A percentile compares a stretch with the other conserved stretches of the same genome.
Evolutionary conservation across 139 green algal genomes (phyloP).

Genomic region (Chlamydomonas sp.): DNA sequence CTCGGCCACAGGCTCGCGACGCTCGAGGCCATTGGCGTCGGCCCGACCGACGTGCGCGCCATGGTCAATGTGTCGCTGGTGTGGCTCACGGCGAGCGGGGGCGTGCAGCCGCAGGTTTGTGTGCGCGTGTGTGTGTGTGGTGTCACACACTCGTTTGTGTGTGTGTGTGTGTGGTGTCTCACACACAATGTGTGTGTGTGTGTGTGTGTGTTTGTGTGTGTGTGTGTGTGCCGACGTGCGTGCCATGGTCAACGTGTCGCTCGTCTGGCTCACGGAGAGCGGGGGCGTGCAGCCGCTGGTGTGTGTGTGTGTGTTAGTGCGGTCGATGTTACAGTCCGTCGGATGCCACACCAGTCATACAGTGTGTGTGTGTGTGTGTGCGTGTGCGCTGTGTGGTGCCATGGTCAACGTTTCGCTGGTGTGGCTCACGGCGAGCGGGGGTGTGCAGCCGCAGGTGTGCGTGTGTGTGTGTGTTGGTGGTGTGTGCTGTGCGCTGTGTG

Average conservation of each 20-base stretch:
- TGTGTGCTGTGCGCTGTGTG: too few species aligned
- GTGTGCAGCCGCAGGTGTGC: too few species aligned
- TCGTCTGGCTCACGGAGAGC: conserved; percentile 12
- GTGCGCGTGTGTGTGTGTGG: too few species aligned
- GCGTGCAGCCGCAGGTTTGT: neutral
- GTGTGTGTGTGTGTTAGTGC: too few species aligned
- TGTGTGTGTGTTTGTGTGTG: too few species aligned
- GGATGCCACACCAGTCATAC: too few species aligned
- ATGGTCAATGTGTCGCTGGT: conserved; percentile 11
- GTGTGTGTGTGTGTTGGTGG: too few species aligned
- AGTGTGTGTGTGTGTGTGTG: too few species aligned
- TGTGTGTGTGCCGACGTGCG: conserved; percentile 14
- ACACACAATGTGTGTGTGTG: too few species aligned
- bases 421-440: conserved; percentile 10
- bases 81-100: conserved; percentile 10
- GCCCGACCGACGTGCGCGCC: neutral
- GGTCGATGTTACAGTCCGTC: too few species aligned
- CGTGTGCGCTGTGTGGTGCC: neutral
- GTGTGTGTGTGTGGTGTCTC: too few species aligned
- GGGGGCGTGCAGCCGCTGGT: conserved; percentile 9
- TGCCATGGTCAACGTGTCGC: conserved; percentile 2
- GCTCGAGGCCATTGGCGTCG: conserved; percentile 15
- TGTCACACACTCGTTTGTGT: too few species aligned
- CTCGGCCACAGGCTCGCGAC: conserved; percentile 8
- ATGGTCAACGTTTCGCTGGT: conserved; percentile 11